Conservation (phyloP, 148 eudicot genomes). For the Camellia lanceoleosa region DNA sequence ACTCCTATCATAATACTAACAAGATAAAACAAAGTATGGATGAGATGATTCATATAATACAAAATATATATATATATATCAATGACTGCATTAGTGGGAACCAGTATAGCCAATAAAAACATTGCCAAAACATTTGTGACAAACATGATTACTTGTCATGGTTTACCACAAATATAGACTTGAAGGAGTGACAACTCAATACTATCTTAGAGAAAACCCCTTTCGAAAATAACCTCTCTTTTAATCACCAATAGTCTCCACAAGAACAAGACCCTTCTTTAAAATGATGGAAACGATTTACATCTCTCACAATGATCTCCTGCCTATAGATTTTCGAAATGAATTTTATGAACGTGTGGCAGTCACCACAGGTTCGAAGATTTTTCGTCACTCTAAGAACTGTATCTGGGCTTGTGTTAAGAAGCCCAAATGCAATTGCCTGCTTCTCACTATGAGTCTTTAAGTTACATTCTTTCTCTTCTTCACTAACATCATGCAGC, state of each 20-base stretch:
- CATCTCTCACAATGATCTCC: conserved; percentile 48
- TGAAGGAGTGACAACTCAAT: not conserved
- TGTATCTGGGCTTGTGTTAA: conserved; percentile 26
- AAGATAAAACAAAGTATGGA: too few species aligned
- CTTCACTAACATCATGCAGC: conserved; percentile 42
- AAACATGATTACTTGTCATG: too few species aligned
- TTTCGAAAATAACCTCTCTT: not conserved
- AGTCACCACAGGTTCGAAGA: conserved; percentile 46
- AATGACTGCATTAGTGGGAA: too few species aligned
- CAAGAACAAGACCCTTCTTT: conserved; percentile 41
- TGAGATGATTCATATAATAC: too few species aligned
- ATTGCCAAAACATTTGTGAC: not conserved
- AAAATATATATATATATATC: too few species aligned
- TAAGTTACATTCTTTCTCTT: conserved; percentile 37
- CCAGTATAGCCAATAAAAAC: too few species aligned
- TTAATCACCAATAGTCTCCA: conserved; percentile 41
- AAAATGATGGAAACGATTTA: conserved; percentile 42
- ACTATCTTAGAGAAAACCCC: not conserved
- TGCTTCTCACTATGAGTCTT: conserved; percentile 41
- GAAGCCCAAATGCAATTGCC: conserved; percentile 44
- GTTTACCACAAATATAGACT: too few species aligned
- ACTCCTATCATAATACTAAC: too few species aligned
- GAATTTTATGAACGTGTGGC: conserved; percentile 41
- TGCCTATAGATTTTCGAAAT: conserved; percentile 30
- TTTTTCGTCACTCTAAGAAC: conserved; percentile 44